phyloP scores from a whole-genome alignment of 345 rosid species.

The Stellera chamaejasme region DNA sequence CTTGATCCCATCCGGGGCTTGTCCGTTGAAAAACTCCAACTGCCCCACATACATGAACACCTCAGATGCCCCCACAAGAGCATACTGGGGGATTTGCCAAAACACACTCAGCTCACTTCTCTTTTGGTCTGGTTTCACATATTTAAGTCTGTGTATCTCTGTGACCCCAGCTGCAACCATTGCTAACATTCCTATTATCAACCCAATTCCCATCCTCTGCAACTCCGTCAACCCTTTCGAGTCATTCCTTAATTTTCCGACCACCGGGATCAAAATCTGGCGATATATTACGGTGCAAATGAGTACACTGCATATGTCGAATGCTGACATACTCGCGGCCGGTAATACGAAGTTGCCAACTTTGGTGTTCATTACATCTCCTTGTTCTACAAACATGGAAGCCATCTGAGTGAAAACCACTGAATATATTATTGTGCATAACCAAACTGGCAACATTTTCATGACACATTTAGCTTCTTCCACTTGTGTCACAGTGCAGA shows the following conservation, averaged over 20 bases:
- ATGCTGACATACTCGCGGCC: slow-evolving; percentile 82
- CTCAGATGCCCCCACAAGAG: slow-evolving; percentile 64
- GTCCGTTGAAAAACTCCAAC: slow-evolving; percentile 72
- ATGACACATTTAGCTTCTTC: slow-evolving; percentile 57
- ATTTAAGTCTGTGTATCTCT: slow-evolving; percentile 43
- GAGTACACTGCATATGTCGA: slow-evolving; percentile 66
- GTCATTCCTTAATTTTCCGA: slow-evolving; percentile 27
- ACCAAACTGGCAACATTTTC: slow-evolving; percentile 49
- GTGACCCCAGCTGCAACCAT: slow-evolving; percentile 69
- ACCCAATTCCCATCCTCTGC: slow-evolving; percentile 74
- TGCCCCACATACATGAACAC: slow-evolving; percentile 89
- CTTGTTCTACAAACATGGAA: slow-evolving; percentile 60
- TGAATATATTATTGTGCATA: slow-evolving; percentile 56
- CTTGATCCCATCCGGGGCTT: slow-evolving; percentile 77
- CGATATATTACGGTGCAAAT: slow-evolving; percentile 58
- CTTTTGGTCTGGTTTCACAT: slow-evolving; percentile 32
- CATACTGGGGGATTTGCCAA: slow-evolving; percentile 83
- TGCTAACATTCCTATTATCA: slow-evolving; percentile 55
- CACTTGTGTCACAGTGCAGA: slow-evolving; percentile 79
- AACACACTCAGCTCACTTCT: slow-evolving; percentile 51
- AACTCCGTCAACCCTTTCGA: slow-evolving; percentile 56
- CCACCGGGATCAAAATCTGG: slow-evolving; percentile 49
- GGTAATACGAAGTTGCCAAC: slow-evolving; percentile 52
- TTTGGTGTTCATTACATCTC: slow-evolving; percentile 50
- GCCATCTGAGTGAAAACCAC: slow-evolving; percentile 62